These are phyloP conservation scores for Alternaria infectoria DNA, from an alignment of 2,329 filamentous ascomycete species.

Conservation along the genomic window DNA sequence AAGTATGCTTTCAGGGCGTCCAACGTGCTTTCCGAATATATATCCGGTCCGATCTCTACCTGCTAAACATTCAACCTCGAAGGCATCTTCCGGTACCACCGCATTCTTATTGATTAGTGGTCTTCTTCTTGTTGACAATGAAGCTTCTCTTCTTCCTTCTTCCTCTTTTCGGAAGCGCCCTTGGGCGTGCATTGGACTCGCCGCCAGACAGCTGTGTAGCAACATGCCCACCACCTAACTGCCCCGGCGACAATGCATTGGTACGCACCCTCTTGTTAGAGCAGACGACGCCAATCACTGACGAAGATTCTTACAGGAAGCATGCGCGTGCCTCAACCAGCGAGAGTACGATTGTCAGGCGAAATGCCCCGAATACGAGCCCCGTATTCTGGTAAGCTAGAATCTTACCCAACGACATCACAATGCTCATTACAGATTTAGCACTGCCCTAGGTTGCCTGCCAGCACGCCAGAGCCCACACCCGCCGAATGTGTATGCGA, in stretches of 20 bases:
- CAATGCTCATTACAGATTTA: not conserved
- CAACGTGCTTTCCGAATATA: not conserved
- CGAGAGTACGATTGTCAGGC: conserved; percentile 31
- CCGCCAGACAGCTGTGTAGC: not conserved
- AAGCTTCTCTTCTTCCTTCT: conserved; percentile 2
- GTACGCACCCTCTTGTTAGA: not conserved
- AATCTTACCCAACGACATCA: too few species aligned
- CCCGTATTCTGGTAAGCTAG: conserved; percentile 1
- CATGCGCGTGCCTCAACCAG: conserved; percentile 37
- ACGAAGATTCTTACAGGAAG: conserved; percentile 13
- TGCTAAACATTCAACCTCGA: not conserved
- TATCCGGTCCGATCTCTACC: not conserved
- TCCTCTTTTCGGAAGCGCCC: not conserved
- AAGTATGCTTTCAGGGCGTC: not conserved
- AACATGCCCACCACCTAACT: not conserved
- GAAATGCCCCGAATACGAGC: conserved; percentile 30
- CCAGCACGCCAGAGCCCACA: not conserved
- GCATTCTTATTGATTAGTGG: not conserved
- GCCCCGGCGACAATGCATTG: not conserved
- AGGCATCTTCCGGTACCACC: not conserved
- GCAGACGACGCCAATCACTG: accelerated
- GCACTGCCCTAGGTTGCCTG: not conserved
- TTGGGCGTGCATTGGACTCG: not conserved
- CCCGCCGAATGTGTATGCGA: not conserved
- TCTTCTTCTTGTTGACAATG: not conserved